Conservation (phyloP, 2,329 filamentous ascomycete species). For the Scytalidium sp. region DNA sequence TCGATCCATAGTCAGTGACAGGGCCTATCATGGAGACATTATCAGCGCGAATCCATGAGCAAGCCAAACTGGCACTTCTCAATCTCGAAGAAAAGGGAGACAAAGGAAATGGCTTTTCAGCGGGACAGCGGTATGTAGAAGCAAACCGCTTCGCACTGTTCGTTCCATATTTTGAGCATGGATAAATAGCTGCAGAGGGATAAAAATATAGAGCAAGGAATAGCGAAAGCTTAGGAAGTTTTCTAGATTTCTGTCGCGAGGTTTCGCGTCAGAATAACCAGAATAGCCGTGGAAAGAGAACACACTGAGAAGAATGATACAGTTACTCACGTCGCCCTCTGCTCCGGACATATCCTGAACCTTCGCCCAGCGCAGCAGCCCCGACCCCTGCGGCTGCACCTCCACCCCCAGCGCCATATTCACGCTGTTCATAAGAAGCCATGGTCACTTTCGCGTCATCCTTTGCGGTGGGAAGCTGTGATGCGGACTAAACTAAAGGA, state of each 20-base stretch:
- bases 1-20: constrained; percentile 90
- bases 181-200: too few species aligned
- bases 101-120: too few species aligned
- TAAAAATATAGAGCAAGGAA: too few species aligned
- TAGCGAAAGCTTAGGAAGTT: too few species aligned
- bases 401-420: constrained; percentile 20
- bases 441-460: constrained; percentile 21
- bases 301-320: background rate
- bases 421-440: constrained; percentile 29
- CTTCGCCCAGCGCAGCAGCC: constrained; percentile 15
- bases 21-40: constrained; percentile 56
- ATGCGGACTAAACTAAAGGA: background rate
- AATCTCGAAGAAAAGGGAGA: too few species aligned
- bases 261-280: background rate
- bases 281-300: background rate
- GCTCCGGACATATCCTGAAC: constrained; percentile 21
- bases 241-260: too few species aligned
- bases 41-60: too few species aligned
- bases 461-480: background rate
- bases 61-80: too few species aligned
- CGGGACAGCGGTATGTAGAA: too few species aligned
- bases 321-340: constrained; percentile 27
- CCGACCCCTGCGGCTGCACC: constrained; percentile 11
- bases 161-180: too few species aligned
- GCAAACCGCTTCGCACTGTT: too few species aligned